These are phyloP conservation scores for Pogostemon cablin DNA, from an alignment of 257 asterid genomes.

Conservation along the genomic window DNA sequence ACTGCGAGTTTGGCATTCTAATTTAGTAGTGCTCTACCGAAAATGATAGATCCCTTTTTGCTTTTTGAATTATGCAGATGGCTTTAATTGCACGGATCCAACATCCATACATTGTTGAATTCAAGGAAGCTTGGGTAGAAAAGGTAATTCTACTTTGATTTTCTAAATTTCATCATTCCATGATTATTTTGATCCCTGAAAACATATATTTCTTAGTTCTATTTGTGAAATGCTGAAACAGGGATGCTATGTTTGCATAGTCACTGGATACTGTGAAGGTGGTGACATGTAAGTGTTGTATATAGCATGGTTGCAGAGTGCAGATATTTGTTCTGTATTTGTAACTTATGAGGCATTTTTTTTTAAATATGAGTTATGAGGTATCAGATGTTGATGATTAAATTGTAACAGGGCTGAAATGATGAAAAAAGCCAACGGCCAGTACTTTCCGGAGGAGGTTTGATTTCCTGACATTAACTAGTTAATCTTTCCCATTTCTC, in stretches of 20 bases:
- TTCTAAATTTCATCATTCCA: slow-evolving; percentile 11
- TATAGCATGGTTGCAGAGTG: background rate
- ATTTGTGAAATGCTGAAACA: slow-evolving; percentile 37
- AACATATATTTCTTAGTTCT: background rate
- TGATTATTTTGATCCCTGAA: slow-evolving; percentile 7
- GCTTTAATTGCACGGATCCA: slow-evolving; percentile 89
- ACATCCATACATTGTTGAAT: slow-evolving; percentile 93
- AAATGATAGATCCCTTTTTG: slow-evolving; percentile 21
- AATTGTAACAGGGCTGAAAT: slow-evolving; percentile 78
- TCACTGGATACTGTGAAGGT: slow-evolving; percentile 98
- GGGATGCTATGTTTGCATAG: slow-evolving; percentile 99
- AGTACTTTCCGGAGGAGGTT: slow-evolving; percentile 95
- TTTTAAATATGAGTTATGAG: slow-evolving; percentile 4
- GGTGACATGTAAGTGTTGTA: slow-evolving; percentile 90
- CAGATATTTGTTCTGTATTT: background rate
- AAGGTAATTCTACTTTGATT: slow-evolving; percentile 59
- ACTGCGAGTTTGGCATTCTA: background rate
- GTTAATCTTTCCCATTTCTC: background rate
- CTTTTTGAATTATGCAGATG: slow-evolving; percentile 64
- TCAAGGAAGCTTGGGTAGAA: slow-evolving; percentile 99
- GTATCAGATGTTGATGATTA: slow-evolving; percentile 32
- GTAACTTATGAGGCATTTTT: too few relatives aligned
- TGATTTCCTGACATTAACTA: slow-evolving; percentile 30
- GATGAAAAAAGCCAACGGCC: slow-evolving; percentile 92
- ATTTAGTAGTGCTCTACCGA: slow-evolving; percentile 21